Evolutionary conservation across 345 rosid species (phyloP), one percentile per base, ranked within the genome.

Genomic region (Camelina hispida): DNA sequence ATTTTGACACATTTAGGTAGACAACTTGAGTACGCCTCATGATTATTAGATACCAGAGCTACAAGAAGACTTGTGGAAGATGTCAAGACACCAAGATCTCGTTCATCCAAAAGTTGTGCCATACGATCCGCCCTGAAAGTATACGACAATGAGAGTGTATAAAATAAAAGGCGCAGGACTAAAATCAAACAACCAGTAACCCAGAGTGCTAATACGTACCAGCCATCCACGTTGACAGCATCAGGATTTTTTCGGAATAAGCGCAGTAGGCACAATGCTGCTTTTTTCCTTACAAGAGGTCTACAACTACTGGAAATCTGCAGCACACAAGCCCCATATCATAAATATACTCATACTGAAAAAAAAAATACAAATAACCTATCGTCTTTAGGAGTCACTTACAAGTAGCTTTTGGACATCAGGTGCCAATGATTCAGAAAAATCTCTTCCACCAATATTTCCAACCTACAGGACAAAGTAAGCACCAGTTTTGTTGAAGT

Each of bases 361-460:
- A 68, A 23, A 18, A 68, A 23, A 10, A 35, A 34, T 59, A 2
- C 1, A 25, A 47, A 77, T 56, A 75, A 58, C 23, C 13, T 42
- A 12, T 30, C 32, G 20, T 63, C 14, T 59, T 63, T 6, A 25
- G 35, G 35, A 65, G 25, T 69, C 66, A 48, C 99, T 93, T 85
- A 96, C 99, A 57, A 96, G 91, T 72, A 96, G 82, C 83, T 89
- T 96, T 78, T 96, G 99, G 79, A 96, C 98, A 80, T 96, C 99
- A 48, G 98, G 96, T 61, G 98, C 97, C 80, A 96, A 84, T 60
- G 99, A 91, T 77, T 96, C 99, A 47, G 99, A 87, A 78, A 93
- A 96, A 81, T 96, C 99, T 85, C 98, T 86, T 72, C 99, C 99
- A 78, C 99, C 99, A 63, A 96, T 96, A 81, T 96, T 96, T 34